Percentiles rank a stretch among this genome's conserved stretches.
Evolutionary conservation across 805 yeast species (phyloP).

Genomic region (Pichia scutulata): DNA sequence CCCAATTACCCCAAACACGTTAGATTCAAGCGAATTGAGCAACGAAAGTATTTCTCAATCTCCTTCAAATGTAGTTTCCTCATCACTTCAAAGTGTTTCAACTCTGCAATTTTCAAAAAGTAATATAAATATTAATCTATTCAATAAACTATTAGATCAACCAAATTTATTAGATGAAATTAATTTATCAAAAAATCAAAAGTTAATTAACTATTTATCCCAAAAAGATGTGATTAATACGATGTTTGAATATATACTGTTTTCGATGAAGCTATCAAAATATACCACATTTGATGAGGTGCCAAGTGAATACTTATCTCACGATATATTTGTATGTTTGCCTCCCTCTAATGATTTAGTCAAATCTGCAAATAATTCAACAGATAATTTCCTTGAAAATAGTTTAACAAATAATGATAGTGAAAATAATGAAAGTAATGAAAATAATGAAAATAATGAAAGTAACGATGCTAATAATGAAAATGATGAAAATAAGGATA

Average conservation of each 20-base stretch:
- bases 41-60: background rate
- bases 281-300: background rate
- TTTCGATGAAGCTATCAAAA: constrained; percentile 20
- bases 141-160: constrained; percentile 30
- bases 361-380: constrained; percentile 3
- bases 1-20: background rate
- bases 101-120: background rate
- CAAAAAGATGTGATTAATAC: constrained; percentile 26
- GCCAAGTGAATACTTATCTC: constrained; percentile 5
- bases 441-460: background rate
- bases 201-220: constrained; percentile 27
- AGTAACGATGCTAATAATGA: background rate
- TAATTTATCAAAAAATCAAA: constrained; percentile 28
- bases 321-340: constrained; percentile 11
- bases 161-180: constrained; percentile 31
- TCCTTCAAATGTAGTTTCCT: background rate
- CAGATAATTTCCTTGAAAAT: constrained; percentile 6
- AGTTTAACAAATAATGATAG: background rate
- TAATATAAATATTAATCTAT: constrained; percentile 15
- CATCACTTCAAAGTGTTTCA: background rate
- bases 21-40: background rate
- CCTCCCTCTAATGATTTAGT: background rate
- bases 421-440: background rate
- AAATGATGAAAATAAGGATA: constrained; percentile 1
- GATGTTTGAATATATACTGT: constrained; percentile 25